Conservation (phyloP, 768 basidiomycete species). For the Russula sp. region DNA sequence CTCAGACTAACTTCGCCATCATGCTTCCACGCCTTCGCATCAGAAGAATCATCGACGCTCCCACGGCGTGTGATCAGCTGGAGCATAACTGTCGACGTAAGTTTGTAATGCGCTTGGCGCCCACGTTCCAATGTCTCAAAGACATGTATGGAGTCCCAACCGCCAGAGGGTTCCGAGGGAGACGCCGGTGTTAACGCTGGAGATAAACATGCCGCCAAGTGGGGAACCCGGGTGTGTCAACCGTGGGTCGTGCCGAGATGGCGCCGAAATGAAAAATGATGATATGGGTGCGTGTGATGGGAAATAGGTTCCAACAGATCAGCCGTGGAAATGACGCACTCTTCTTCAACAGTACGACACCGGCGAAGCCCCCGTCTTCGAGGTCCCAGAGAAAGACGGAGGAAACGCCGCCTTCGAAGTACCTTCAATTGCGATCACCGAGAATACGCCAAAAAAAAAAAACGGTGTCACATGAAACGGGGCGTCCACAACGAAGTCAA, state of each 20-base stretch:
- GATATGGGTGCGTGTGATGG: not conserved
- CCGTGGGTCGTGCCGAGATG: not conserved
- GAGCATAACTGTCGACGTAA: constrained; percentile 96
- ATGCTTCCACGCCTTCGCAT: constrained; percentile 42
- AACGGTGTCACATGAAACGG: not conserved
- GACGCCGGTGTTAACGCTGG: constrained; percentile 56
- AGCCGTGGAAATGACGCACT: constrained; percentile 38
- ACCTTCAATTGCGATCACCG: constrained; percentile 39
- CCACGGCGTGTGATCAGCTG: constrained; percentile 58
- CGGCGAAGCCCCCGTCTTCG: constrained; percentile 94
- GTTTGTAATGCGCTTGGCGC: constrained; percentile 90
- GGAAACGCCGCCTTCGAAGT: constrained; percentile 97
- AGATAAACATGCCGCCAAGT: not conserved
- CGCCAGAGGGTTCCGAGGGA: constrained; percentile 62
- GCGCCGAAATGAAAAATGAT: not conserved
- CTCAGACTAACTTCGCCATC: constrained; percentile 79
- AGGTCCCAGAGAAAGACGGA: constrained; percentile 98
- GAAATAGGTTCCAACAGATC: not conserved
- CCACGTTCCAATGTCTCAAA: constrained; percentile 93
- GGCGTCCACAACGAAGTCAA: not conserved
- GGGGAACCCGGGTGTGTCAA: not conserved
- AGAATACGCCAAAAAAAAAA: too few relatives aligned
- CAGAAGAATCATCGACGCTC: constrained; percentile 24
- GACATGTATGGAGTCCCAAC: constrained; percentile 98
- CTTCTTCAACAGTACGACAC: constrained; percentile 94